Evolutionary conservation across 2,329 filamentous ascomycete species (phyloP).

Genomic region (Colletotrichum neosansevieriae): DNA sequence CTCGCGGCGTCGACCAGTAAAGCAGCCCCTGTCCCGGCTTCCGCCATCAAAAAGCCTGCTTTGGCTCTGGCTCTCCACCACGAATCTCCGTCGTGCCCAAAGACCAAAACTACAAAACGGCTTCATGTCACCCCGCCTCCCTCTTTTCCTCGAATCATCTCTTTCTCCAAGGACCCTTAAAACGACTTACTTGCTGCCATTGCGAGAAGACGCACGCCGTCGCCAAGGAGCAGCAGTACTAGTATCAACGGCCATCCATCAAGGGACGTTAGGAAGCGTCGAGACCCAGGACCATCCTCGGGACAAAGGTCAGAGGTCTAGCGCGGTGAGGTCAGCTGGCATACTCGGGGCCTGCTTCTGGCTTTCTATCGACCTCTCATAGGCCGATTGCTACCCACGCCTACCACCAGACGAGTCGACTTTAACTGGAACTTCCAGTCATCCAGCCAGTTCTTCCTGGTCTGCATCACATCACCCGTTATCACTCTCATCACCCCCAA

Average conservation of each 20-base stretch:
- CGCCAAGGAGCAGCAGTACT: not conserved
- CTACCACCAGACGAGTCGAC: conserved; percentile 32
- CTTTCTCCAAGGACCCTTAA: conserved; percentile 27
- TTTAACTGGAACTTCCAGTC: conserved; percentile 10
- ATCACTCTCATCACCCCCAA: not conserved
- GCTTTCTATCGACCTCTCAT: conserved; percentile 28
- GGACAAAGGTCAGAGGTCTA: conserved; percentile 29
- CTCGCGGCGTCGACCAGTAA: conserved; percentile 4
- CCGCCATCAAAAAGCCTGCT: conserved; percentile 34
- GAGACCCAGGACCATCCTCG: conserved; percentile 19
- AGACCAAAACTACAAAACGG: conserved; percentile 35
- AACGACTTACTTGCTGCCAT: conserved; percentile 5
- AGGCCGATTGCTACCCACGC: conserved; percentile 27
- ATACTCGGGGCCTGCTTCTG: conserved; percentile 16
- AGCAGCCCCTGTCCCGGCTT: conserved; percentile 29
- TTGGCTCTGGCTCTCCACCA: conserved; percentile 28
- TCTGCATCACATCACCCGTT: conserved; percentile 29
- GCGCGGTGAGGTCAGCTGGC: conserved; percentile 38
- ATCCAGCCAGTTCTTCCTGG: conserved; percentile 4
- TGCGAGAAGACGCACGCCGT: not conserved
- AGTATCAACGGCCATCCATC: not conserved
- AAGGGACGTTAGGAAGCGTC: not conserved
- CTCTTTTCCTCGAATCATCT: not conserved
- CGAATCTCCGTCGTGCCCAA: conserved; percentile 19
- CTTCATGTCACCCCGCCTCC: conserved; percentile 28